These are phyloP conservation scores for Pterocarpus macrocarpus DNA, from an alignment of 306 rosid species.

Conservation along the genomic window DNA sequence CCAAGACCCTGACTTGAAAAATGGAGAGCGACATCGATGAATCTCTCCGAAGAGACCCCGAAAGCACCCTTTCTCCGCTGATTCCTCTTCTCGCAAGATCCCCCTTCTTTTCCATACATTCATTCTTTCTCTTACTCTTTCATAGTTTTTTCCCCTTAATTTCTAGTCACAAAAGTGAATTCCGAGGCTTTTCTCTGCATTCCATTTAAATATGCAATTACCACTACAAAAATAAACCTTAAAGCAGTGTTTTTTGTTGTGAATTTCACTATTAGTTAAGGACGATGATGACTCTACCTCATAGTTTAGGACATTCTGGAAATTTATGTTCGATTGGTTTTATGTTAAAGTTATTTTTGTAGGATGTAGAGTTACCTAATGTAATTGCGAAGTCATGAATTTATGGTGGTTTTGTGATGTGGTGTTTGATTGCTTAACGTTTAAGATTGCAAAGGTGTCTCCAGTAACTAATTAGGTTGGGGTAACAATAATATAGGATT, in stretches of 20 bases:
- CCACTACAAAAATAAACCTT: neutral
- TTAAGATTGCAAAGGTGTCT: neutral
- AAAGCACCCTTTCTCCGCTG: slow-evolving; percentile 37
- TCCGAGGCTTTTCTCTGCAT: neutral
- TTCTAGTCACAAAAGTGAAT: neutral
- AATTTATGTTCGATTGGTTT: neutral
- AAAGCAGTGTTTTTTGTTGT: neutral
- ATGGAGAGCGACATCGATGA: slow-evolving; percentile 57
- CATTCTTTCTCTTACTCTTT: neutral
- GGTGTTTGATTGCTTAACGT: neutral
- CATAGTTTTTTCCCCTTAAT: no score
- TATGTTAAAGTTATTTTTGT: neutral
- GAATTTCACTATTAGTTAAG: neutral
- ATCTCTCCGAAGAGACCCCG: slow-evolving; percentile 49
- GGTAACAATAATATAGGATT: no score
- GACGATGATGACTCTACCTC: no score
- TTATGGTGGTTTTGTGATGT: neutral
- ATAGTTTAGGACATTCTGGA: neutral
- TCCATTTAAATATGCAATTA: neutral
- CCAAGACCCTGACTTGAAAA: neutral
- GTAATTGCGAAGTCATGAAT: neutral
- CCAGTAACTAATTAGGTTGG: no score
- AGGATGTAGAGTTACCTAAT: neutral
- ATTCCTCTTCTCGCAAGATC: slow-evolving; percentile 55
- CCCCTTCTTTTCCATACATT: neutral